Conservation (phyloP, 2,329 filamentous ascomycete species). For the Trichoderma harzianum region DNA sequence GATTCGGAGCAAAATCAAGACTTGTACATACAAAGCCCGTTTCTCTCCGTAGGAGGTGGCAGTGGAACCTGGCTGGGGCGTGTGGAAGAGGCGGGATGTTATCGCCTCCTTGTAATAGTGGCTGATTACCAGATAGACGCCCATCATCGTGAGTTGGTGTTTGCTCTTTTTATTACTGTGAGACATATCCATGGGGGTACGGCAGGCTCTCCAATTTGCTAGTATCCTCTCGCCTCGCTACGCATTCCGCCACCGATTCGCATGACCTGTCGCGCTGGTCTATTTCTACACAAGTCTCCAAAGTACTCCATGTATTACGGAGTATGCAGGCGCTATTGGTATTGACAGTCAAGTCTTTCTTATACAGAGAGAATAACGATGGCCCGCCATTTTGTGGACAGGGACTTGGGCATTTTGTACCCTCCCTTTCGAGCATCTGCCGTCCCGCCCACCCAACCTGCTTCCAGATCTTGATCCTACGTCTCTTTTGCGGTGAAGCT, state of each 20-base stretch:
- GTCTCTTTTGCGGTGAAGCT: background rate
- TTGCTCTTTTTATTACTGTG: constrained; percentile 9
- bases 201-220: background rate
- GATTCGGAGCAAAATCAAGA: background rate
- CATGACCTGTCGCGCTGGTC: background rate
- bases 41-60: background rate
- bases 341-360: background rate
- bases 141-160: constrained; percentile 2
- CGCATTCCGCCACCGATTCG: background rate
- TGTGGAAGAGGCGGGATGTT: background rate
- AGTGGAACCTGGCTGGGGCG: background rate
- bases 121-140: background rate
- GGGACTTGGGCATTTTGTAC: background rate
- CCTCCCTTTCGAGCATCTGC: background rate
- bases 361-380: background rate
- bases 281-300: background rate
- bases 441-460: background rate
- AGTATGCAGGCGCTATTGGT: background rate
- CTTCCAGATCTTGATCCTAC: background rate
- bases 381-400: background rate
- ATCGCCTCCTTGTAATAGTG: background rate
- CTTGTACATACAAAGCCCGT: background rate
- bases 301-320: background rate
- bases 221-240: background rate
- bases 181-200: background rate